phyloP scores from a whole-genome alignment of 169 alveolate genomes.

The Plasmodium berghei region DNA sequence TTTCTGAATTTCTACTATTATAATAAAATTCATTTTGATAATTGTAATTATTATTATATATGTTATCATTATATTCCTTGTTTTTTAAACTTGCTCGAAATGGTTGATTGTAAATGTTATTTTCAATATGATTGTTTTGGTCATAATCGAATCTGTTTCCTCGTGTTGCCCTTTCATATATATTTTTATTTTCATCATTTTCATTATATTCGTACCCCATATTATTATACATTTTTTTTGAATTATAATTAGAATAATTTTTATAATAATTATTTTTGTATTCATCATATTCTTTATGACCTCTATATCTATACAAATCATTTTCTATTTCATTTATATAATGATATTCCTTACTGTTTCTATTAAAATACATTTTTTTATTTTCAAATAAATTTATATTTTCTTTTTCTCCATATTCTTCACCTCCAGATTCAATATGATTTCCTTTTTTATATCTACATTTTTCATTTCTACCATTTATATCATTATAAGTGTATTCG shows the following conservation, averaged over 20 bases:
- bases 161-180: no score
- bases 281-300: background rate
- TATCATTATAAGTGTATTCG: background rate
- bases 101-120: no score
- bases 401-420: background rate
- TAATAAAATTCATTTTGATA: no score
- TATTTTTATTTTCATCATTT: no score
- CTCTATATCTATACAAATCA: background rate
- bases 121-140: no score
- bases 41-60: slow-evolving; percentile 2
- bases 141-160: no score
- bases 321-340: background rate
- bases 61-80: background rate
- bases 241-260: no score
- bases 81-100: no score
- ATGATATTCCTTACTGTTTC: background rate
- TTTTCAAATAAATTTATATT: background rate
- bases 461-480: background rate
- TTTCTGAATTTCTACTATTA: no score
- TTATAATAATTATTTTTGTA: no score
- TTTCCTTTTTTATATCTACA: background rate
- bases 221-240: no score
- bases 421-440: background rate
- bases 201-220: no score
- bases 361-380: background rate